Evolutionary conservation across 768 basidiomycete species (phyloP), one percentile per base, ranked within the genome.

Genomic region (Crepidotus variabilis): DNA sequence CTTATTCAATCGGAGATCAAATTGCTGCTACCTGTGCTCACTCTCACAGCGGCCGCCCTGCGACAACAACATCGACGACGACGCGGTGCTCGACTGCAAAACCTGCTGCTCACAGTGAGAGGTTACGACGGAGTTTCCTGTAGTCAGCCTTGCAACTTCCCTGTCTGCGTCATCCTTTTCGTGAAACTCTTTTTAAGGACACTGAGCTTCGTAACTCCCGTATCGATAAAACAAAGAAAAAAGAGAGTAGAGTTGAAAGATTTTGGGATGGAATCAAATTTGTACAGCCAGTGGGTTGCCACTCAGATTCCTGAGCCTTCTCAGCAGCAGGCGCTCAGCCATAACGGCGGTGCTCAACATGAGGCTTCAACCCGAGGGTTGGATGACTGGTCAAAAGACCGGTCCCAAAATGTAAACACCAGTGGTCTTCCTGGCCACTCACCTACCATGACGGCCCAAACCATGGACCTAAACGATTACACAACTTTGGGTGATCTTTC

Each of bases 321-420:
- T 51, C 59, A 68, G 48, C 66, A 67, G 55, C 69, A 69, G 50
- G 61, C 57, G 52, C 69, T 68, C 54, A 70, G 72, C 58, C 63
- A 70, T 43, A 43, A 50, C n/a, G 49, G 35, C 28, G 35, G 18
- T 14, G 35, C 43, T 24, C 55, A 56, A 45, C 55, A 56, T 56
- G 55, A 56, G 55, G 28, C 49, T 24, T 35, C 55, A 23, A 51
- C 39, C 47, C 6, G 47, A 49, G 43, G 43, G 54, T 65, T 65
- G 72, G 55, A 75, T 57, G 76, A 78, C 62, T 81, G 78, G 79
- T 52, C 70, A 55, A 79, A 81, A 69, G 77, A 79, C 50, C 74
- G 72, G 47, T 57, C 73, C 36, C 61, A 63, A 55, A 45, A 67
- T 39, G 58, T 62, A 60, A 60, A 61, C 55, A 52, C 47, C 46